Conservation (phyloP, 2,329 filamentous ascomycete genomes). For the Clonostachys chloroleuca region DNA sequence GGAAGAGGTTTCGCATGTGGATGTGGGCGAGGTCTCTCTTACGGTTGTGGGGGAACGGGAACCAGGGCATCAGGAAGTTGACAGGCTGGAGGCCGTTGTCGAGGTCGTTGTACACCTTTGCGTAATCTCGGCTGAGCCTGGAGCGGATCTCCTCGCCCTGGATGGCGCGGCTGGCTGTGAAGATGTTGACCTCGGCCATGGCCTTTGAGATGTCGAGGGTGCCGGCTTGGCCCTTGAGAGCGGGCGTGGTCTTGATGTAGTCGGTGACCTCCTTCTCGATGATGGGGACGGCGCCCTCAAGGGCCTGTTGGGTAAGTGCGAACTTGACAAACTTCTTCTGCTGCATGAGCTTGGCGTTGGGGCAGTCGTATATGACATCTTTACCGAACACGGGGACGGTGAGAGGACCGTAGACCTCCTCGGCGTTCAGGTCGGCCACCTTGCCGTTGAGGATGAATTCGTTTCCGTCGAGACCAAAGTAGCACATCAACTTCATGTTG, state of each 20-base stretch:
- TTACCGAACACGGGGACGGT: constrained; percentile 63
- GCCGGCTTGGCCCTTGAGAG: constrained; percentile 56
- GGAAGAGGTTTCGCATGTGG: constrained; percentile 68
- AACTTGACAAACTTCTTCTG: constrained; percentile 82
- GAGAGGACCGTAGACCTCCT: constrained; percentile 47
- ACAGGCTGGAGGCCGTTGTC: constrained; percentile 72
- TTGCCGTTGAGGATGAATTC: constrained; percentile 54
- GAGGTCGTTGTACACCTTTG: constrained; percentile 73
- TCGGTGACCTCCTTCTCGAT: constrained; percentile 65
- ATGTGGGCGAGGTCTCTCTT: constrained; percentile 66
- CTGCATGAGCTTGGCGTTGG: constrained; percentile 82
- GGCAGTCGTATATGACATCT: constrained; percentile 80
- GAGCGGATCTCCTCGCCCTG: constrained; percentile 74
- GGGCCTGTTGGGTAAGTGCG: constrained; percentile 60
- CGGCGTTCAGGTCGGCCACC: constrained; percentile 44
- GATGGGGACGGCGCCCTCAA: constrained; percentile 63
- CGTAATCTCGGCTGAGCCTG: constrained; percentile 67
- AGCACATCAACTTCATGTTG: constrained; percentile 44
- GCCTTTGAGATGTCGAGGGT: constrained; percentile 58
- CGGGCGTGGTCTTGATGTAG: constrained; percentile 53
- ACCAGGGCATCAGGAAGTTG: constrained; percentile 81
- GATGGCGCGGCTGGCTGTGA: constrained; percentile 72
- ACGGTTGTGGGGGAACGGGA: constrained; percentile 71
- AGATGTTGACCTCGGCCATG: constrained; percentile 76
- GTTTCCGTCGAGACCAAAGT: constrained; percentile 44